Evolutionary conservation across 495 filamentous ascomycete species (phyloP), one percentile per base, ranked within the genome.

Genomic region (Talaromyces thailandensis): DNA sequence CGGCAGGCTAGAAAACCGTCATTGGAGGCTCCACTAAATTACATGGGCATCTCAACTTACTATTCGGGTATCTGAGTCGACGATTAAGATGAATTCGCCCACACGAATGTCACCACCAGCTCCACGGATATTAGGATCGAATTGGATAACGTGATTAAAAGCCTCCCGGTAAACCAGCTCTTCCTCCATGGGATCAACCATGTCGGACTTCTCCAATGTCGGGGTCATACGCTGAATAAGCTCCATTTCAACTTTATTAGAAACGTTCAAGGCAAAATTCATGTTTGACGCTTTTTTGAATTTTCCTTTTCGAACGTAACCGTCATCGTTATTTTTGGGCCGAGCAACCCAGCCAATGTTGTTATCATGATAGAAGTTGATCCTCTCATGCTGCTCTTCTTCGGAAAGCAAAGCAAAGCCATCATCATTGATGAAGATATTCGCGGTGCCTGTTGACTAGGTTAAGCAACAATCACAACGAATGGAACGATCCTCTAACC

Each of bases 31-130:
- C n/a, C 8, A 5, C 6, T 48, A n/a, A 6, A 48, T 21, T 6
- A 18, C 16, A 6, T 7, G 14, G 11, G 43, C 5, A 48, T 18
- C 11, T 16, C 7, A 26, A 25, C 5, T 25, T 50, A 61, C 58
- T 16, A 91, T 86, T 68, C 88, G 86, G 29, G 88, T 91, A 71
- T 91, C 88, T 4, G 86, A 89, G 73, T 90, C 87, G 66, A 92
- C 81, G 55, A 83, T 67, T 28, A 92, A 76, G 64, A 92, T 91
- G 71, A 90, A 89, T 70, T 92, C 88, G 62, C 89, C 88, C 60
- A 92, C 74, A 58, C 88, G 87, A 63, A 90, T 85, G 73, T 91
- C 90, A 58, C 88, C 88, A 70, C 88, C 88, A 50, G 89, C 88
- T 87, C 88, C 90, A 58, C 87, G 84, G 48, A 85, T 77, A 50